A percentile compares a stretch with the other conserved stretches of the same genome.
Evolutionary conservation across 192 early-diverging fungal genomes (phyloP).

Genomic region (Umbelopsis vinacea): DNA sequence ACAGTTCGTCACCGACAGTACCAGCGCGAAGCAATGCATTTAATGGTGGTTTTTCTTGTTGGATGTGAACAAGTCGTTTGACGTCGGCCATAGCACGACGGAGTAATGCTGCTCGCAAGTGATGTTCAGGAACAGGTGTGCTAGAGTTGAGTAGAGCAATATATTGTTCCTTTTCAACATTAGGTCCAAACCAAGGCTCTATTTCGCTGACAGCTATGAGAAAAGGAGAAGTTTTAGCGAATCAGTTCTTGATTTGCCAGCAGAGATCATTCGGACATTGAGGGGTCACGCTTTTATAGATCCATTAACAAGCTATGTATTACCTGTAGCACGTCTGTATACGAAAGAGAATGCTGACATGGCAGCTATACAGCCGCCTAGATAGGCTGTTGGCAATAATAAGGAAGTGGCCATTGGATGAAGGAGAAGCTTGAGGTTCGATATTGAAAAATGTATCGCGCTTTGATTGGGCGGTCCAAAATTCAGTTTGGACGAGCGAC

Average conservation of each 20-base stretch:
- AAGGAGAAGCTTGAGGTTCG: not conserved
- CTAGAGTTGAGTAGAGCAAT: conserved; percentile 62
- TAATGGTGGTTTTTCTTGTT: conserved; percentile 81
- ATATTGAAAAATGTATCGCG: conserved; percentile 14
- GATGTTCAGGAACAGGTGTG: conserved; percentile 58
- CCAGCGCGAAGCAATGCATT: conserved; percentile 76
- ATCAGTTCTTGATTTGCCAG: not conserved
- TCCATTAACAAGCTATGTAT: not conserved
- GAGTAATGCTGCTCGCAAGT: conserved; percentile 76
- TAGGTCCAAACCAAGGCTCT: conserved; percentile 72
- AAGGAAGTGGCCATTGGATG: conserved; percentile 29
- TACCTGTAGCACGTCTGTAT: conserved; percentile 42
- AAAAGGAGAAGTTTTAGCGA: not conserved
- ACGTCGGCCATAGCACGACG: conserved; percentile 83
- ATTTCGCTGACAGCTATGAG: conserved; percentile 44
- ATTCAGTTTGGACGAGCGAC: not conserved
- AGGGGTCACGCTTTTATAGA: not conserved
- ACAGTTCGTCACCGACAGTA: conserved; percentile 81
- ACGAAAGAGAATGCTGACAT: conserved; percentile 45
- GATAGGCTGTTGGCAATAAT: conserved; percentile 39
- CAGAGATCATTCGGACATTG: not conserved
- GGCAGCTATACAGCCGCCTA: conserved; percentile 46
- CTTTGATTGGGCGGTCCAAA: not conserved
- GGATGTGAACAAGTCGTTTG: conserved; percentile 69
- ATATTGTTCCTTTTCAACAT: conserved; percentile 67